Conservation (phyloP, 495 filamentous ascomycete genomes). For the Elaphomyces granulatus region DNA sequence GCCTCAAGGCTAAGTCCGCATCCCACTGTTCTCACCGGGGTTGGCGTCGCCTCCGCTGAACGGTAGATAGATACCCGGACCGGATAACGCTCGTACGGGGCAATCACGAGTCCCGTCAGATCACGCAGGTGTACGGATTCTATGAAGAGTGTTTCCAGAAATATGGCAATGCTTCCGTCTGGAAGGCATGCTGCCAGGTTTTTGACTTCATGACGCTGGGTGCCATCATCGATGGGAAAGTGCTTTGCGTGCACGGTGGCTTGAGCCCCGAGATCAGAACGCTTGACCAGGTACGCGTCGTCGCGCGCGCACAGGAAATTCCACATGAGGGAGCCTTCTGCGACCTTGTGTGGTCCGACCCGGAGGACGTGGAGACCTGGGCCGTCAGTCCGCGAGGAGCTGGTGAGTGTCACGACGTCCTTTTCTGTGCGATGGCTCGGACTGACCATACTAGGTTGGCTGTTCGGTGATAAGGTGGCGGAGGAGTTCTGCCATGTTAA, state of each 20-base stretch:
- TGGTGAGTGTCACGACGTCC: slow-evolving; percentile 23
- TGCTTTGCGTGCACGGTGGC: slow-evolving; percentile 95
- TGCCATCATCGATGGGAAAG: slow-evolving; percentile 91
- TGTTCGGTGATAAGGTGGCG: slow-evolving; percentile 94
- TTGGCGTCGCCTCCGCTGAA: slow-evolving; percentile 4
- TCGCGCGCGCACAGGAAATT: slow-evolving; percentile 92
- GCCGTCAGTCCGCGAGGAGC: slow-evolving; percentile 88
- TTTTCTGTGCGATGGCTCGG: background rate
- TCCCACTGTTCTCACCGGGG: background rate
- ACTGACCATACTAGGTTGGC: slow-evolving; percentile 44
- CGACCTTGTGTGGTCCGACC: slow-evolving; percentile 96
- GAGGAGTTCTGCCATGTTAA: slow-evolving; percentile 99
- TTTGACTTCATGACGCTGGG: slow-evolving; percentile 96
- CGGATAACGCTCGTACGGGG: slow-evolving; percentile 89
- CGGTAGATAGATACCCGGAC: slow-evolving; percentile 62
- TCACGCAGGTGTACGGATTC: slow-evolving; percentile 97
- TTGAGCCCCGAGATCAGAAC: slow-evolving; percentile 92
- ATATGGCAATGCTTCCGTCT: slow-evolving; percentile 95
- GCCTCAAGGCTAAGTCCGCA: slow-evolving; percentile 85
- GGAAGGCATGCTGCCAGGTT: slow-evolving; percentile 98
- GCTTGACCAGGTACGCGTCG: slow-evolving; percentile 92
- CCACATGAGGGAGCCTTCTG: slow-evolving; percentile 97
- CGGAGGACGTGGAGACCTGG: slow-evolving; percentile 97
- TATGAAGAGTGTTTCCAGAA: slow-evolving; percentile 98
- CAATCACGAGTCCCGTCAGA: slow-evolving; percentile 95